Evolutionary conservation across 1,139 yeast species (phyloP), one percentile per base, ranked within the genome.

Genomic region (Zygotorulaspora mrakii): DNA sequence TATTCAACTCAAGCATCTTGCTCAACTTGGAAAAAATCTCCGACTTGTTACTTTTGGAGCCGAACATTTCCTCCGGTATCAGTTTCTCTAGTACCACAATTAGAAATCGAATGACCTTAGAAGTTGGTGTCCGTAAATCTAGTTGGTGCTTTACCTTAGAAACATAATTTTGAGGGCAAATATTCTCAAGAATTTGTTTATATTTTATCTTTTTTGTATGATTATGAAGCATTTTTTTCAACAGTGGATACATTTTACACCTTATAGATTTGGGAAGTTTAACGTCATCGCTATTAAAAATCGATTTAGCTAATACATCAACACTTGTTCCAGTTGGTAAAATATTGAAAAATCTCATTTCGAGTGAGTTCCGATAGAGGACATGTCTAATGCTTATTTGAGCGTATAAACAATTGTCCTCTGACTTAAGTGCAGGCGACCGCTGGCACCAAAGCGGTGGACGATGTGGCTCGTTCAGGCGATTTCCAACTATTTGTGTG

Each of bases 1-100:
- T 52, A 0, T 69, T 67, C 6, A 72, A 52, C 12, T 58, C 56
- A 0, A 87, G 47, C 31, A 73, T 65, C 4, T 46, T 40, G 0
- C 73, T 63, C 0, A 83, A 50, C 12, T 62, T 59, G 2, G 55
- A 49, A 30, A 68, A 56, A 0, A 84, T 52, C 0, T 57, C 45
- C 0, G 67, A 42, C 54, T 74, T 73, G 53, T 85, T 86, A 5
- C 50, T 45, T 2, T 46, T 46, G 1, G 76, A 59, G 0, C 95
- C 95, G 67, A 82, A 74, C 2, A 74, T 49, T 7, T 65, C 68
- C 1, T 56, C 30, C 0, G 91, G 87, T 22, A 83, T 62, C 0
- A 82, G 44, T 38, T 68, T 71, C 6, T 72, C 74, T 3, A 75
- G 42, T 0, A 76, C 43, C 0, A 67, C 53, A 2, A 71, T 49